Base-by-base conservation (phyloP, 2,329 filamentous ascomycete genomes). In the Fusarium lyarnte region DNA sequence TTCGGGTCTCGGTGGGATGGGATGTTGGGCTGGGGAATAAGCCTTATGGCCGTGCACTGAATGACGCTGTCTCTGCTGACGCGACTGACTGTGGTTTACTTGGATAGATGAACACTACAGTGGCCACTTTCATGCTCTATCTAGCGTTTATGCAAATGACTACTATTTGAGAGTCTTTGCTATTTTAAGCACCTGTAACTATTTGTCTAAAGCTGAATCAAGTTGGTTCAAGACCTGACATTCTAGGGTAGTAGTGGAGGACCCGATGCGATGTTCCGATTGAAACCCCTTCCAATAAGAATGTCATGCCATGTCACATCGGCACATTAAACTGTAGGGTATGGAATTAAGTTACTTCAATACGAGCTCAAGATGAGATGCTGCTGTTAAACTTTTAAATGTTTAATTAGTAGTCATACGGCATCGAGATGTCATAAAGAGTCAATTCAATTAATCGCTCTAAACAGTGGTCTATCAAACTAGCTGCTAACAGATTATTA, bases 101-200 rank as follows among this genome's bases (percentile, higher is more conserved):
- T n/a, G 10, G 0, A 8, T 5, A 8, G 21, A 47, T 17, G 0
- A 9, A 7, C 10, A 17, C n/a, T 23, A 5, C 4, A n/a, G 11
- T 9, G 9, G n/a, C 46, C 29, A 23, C 29, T 9, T 5, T 19
- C 4, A 23, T 33, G 46, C 29, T 33, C 3, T 19, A 14, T 33
- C 11, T 49, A 6, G 3, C 19, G 9, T 6, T 29, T 8, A 33
- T 23, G 29, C 29, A 23, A 23, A n/a, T 17, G 2, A 4, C 21
- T 13, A 17, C 2, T n/a, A 2, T 27, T 9, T 21, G 36, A 6
- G 14, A 17, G 27, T 19, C 17, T 27, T 21, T 27, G 3, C 23
- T 19, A 21, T 29, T 21, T 9, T 46, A 8, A 21, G 19, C 19
- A 29, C 12, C 6, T 2, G 3, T 36, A 17, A 6, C 14, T 21